Evolutionary conservation across 805 yeast genomes (phyloP), one percentile per base, ranked within the genome.

Genomic region (Yarrowia sp.): DNA sequence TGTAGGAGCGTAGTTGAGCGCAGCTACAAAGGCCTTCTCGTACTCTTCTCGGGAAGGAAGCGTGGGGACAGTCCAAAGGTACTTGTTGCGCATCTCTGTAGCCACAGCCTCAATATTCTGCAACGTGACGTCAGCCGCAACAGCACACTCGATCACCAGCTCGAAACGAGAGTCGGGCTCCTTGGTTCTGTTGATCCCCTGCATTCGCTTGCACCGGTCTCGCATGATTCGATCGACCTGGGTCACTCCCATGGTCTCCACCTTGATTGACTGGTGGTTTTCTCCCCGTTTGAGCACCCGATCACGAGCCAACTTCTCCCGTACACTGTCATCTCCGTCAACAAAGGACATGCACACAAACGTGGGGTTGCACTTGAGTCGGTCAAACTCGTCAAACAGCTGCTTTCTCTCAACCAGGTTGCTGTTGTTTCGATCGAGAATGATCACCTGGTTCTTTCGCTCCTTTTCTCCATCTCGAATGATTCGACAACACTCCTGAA

Each of bases 361-460:
- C 65, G 85, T 83, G 2, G 82, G 78, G 45, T 46, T 61, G 26
- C 52, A 36, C 12, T 63, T 63, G 5, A 86, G 79, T 50, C 83
- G 82, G 67, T 83, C 84, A 19, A 83, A 74, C 72, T 85, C 86
- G 2, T 81, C 82, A 69, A 92, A 83, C 0, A 92, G 76, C 73
- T 89, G 89, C 69, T 80, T 75, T 50, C 99, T 82, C 78, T 94
- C 98, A 55, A 86, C 79, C 32, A 72, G 79, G 74, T 85, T 85
- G 76, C 90, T 94, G 75, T 95, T 93, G 77, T 94, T 94, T 73
- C 97, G 83, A 75, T 95, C 99, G 12, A 90, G 81, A 61, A 92
- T 79, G 0, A 91, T 91, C 38, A 78, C 73, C 22, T 78, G 73
- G 14, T 19, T 49, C 10, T 9, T 14, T 12, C 61, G 19, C 16